Conservation (phyloP, 768 basidiomycete genomes). For the Butyriboletus loyo region DNA sequence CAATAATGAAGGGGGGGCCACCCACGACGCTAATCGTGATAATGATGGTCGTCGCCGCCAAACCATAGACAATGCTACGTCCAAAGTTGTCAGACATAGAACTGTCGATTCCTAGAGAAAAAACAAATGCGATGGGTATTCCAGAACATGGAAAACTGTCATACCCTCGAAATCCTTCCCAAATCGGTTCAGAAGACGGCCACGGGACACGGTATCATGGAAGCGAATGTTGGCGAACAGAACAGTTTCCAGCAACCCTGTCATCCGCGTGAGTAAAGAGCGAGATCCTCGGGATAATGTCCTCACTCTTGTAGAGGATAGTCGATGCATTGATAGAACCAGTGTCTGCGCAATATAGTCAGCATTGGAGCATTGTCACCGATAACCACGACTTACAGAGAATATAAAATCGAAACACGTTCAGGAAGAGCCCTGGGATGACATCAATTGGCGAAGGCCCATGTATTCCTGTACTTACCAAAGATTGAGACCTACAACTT, state of each 20-base stretch:
- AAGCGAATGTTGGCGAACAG: constrained; percentile 89
- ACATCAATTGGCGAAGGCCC: constrained; percentile 5
- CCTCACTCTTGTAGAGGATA: constrained; percentile 66
- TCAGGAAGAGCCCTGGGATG: constrained; percentile 48
- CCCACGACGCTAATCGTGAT: constrained; percentile 76
- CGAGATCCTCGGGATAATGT: not conserved
- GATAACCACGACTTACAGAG: constrained; percentile 52
- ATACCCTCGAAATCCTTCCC: constrained; percentile 87
- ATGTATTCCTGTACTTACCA: constrained; percentile 24
- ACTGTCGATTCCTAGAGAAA: constrained; percentile 68
- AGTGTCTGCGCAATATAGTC: constrained; percentile 39
- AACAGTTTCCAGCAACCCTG: constrained; percentile 68
- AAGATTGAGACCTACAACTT: constrained; percentile 33
- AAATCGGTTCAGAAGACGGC: constrained; percentile 77
- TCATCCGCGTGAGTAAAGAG: constrained; percentile 11
- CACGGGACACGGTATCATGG: constrained; percentile 88
- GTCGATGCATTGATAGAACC: constrained; percentile 83
- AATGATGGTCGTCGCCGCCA: constrained; percentile 72
- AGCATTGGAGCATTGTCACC: not conserved
- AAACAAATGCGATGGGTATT: constrained; percentile 9
- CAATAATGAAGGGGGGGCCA: constrained; percentile 69
- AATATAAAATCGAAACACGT: constrained; percentile 64
- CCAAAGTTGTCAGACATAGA: constrained; percentile 83
- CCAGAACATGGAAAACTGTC: not conserved
- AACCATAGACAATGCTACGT: constrained; percentile 64